Conservation (phyloP, 2,329 filamentous ascomycete genomes). For the Colletotrichum brevisporum region DNA sequence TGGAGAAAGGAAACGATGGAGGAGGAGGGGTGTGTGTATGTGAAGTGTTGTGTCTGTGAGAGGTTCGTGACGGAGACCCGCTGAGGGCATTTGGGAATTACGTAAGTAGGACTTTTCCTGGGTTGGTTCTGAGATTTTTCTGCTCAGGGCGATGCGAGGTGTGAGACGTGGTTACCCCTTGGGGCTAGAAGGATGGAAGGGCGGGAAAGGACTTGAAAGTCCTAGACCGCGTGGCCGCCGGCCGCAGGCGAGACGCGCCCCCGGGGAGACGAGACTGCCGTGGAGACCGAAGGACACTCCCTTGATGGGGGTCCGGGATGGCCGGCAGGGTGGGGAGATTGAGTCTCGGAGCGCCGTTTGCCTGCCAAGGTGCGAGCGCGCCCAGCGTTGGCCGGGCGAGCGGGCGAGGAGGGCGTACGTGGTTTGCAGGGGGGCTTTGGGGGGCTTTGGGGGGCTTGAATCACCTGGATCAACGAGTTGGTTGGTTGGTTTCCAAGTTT, state of each 20-base stretch:
- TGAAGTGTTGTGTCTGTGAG: background rate
- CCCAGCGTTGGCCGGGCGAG: background rate
- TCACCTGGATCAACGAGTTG: background rate
- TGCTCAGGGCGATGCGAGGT: constrained; percentile 1
- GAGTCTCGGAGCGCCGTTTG: constrained; percentile 14
- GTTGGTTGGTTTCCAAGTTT: background rate
- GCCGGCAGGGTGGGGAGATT: constrained; percentile 3
- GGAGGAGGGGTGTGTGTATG: no score
- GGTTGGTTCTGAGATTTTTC: background rate
- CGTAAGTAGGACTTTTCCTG: constrained; percentile 31
- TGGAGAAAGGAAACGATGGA: no score
- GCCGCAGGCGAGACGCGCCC: no score
- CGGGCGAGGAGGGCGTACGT: background rate
- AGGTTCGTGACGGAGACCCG: constrained; percentile 10
- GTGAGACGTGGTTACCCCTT: background rate
- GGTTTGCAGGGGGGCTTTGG: background rate
- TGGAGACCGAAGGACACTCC: background rate
- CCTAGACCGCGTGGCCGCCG: no score
- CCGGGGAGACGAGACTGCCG: no score
- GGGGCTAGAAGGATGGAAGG: background rate
- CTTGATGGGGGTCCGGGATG: background rate
- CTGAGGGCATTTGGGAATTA: constrained; percentile 27
- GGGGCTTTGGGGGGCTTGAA: background rate
- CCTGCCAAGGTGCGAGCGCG: background rate
- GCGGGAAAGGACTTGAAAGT: background rate